phyloP scores from a whole-genome alignment of 2,329 filamentous ascomycete genomes.

The Triangularia verruculosa region DNA sequence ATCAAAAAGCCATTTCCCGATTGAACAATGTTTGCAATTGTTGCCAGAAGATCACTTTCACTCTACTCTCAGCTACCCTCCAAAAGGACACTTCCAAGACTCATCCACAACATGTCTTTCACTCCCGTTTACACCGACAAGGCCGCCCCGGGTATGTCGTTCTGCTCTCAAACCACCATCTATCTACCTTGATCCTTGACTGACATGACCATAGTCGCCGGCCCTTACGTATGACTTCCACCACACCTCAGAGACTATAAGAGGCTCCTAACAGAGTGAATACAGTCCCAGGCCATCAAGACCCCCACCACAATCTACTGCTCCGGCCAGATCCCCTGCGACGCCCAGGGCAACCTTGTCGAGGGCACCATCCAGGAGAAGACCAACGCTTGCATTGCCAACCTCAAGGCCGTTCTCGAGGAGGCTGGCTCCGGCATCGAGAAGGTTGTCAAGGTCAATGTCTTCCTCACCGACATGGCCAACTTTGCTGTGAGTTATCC shows the following conservation, averaged over 20 bases:
- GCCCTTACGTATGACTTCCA: conserved; percentile 56
- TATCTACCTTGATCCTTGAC: background rate
- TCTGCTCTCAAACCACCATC: background rate
- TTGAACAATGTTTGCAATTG: conserved; percentile 17
- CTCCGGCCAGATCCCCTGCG: conserved; percentile 68
- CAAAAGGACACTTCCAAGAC: conserved; percentile 8
- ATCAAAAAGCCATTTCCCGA: conserved; percentile 5
- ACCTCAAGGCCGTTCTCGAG: conserved; percentile 78
- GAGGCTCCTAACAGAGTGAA: conserved; percentile 4
- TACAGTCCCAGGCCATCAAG: conserved; percentile 64
- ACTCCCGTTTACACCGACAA: conserved; percentile 54
- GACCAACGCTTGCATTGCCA: conserved; percentile 64
- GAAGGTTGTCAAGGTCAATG: conserved; percentile 85
- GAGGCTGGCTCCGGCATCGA: conserved; percentile 75
- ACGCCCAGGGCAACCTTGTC: conserved; percentile 53
- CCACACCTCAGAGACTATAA: background rate
- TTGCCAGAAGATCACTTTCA: conserved; percentile 20
- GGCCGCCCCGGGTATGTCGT: conserved; percentile 54
- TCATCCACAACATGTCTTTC: conserved; percentile 47
- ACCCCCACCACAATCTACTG: conserved; percentile 64
- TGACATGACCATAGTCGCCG: conserved; percentile 47
- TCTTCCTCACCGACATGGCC: conserved; percentile 90
- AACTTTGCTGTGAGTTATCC: conserved; percentile 65
- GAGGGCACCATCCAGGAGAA: conserved; percentile 62
- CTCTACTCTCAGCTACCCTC: conserved; percentile 13